Percentiles rank a stretch among this genome's conserved stretches.
These are phyloP conservation scores for Plasmodium blacklocki DNA, from an alignment of 169 alveolate genomes.

Conservation along the genomic window DNA sequence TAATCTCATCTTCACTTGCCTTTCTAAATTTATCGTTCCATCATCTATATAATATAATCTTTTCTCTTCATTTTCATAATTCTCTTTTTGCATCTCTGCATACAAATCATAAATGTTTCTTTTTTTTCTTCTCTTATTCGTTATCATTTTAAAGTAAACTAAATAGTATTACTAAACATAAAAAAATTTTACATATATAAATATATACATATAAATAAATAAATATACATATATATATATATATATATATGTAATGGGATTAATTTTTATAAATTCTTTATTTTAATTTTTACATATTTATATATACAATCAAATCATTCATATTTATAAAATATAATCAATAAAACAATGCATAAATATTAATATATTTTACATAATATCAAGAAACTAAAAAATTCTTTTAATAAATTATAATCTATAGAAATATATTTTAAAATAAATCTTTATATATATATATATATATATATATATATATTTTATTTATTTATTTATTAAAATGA, in stretches of 20 bases:
- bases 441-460: too few species aligned
- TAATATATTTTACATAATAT: too few species aligned
- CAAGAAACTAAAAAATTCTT: too few species aligned
- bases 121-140: slow-evolving; percentile 7
- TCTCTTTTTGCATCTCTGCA: slow-evolving; percentile 49
- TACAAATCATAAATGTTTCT: slow-evolving; percentile 50
- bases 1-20: slow-evolving; percentile 78
- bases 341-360: too few species aligned
- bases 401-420: too few species aligned
- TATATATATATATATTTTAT: too few species aligned
- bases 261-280: too few species aligned
- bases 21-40: slow-evolving; percentile 73
- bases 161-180: background rate
- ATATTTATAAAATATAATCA: too few species aligned
- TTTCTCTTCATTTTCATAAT: background rate
- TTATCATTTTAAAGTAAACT: background rate
- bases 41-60: background rate
- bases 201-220: background rate
- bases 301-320: too few species aligned
- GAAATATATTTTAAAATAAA: too few species aligned
- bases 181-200: background rate
- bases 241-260: background rate
- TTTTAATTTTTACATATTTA: too few species aligned
- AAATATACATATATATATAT: background rate
- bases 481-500: too few species aligned